Percentiles rank a stretch among this genome's conserved stretches.
Evolutionary conservation across 2,329 filamentous ascomycete species (phyloP).

Genomic region (Chaetomium sp.): DNA sequence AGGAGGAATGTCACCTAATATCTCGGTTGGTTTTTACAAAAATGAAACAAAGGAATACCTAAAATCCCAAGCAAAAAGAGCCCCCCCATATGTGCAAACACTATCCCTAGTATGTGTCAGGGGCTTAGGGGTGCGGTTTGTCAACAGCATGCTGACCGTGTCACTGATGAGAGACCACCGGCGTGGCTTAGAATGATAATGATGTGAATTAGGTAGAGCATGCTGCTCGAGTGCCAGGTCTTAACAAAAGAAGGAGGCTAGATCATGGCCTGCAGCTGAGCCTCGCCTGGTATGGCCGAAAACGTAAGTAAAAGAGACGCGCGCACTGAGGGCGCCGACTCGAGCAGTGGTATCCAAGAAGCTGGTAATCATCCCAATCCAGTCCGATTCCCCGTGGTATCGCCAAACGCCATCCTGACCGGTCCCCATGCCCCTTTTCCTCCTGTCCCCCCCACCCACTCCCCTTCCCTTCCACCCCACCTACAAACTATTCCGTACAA

Average conservation of each 20-base stretch:
- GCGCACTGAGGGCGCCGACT: neutral
- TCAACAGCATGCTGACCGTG: neutral
- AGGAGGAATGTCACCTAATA: too few relatives aligned
- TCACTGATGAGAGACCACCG: neutral
- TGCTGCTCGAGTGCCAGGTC: neutral
- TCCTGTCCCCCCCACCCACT: neutral
- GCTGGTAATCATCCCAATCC: conserved; percentile 9
- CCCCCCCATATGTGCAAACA: too few relatives aligned
- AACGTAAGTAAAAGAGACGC: neutral
- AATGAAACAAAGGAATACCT: too few relatives aligned
- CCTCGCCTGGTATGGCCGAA: neutral
- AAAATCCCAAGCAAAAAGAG: too few relatives aligned
- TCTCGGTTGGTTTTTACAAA: too few relatives aligned
- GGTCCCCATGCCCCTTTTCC: neutral
- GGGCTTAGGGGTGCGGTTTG: neutral
- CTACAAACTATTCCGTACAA: neutral
- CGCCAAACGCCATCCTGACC: conserved; percentile 10
- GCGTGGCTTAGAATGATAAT: neutral
- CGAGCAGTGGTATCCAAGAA: conserved; percentile 19
- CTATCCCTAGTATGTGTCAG: neutral
- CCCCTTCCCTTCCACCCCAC: neutral
- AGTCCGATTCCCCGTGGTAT: conserved; percentile 9
- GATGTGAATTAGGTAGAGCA: conserved; percentile 14
- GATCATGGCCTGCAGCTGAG: conserved; percentile 5
- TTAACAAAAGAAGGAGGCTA: conserved; percentile 15